Base-by-base conservation (phyloP, 2,329 filamentous ascomycete genomes). In the Cadophora luteo-olivacea region DNA sequence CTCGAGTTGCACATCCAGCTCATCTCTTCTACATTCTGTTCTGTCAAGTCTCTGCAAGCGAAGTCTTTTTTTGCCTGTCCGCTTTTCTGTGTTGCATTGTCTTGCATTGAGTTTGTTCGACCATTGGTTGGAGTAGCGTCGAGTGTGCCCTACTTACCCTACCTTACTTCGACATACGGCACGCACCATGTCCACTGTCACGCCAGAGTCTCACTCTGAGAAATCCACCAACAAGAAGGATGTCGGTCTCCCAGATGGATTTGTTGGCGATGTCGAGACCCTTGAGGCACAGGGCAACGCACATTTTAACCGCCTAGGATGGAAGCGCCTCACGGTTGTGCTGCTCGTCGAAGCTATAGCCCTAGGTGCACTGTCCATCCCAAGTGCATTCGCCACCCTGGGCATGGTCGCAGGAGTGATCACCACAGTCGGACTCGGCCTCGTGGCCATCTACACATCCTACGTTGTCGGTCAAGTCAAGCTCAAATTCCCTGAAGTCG, bases 291-390 rank as follows among this genome's bases (percentile, higher is more conserved):
- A 73, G 55, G 72, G 72, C 2, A 61, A 24, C 51, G 69, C 71
- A 25, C 67, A 73, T n/a, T 75, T 73, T 64, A 69, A 65, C 36
- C 72, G 73, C 57, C 65, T 75, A 11, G 73, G 84, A 62, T 87
- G 85, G 84, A 84, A 84, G 73, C 80, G 82, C 25, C 76, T 84
- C 48, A 84, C 82, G 1, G 77, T 84, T 24, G 82, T 84, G 66
- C 76, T 85, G 65, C 83, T 85, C 64, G 83, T 84, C 65, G 83
- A 85, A 72, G 82, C 83, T 36, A 69, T 69, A 16, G 68, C 68
- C 16, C 68, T 69, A 14, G 68, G 75, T 19, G 68, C 65, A 55
- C 64, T 76, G 7, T 72, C 70, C 9, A 71, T 75, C 25, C 75
- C 74, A 2, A 54, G 45, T 14, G 74, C 74, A 7, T 75, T 75